phyloP scores from a whole-genome alignment of 2,329 filamentous ascomycete genomes.

The Ceratocystis colombiana region DNA sequence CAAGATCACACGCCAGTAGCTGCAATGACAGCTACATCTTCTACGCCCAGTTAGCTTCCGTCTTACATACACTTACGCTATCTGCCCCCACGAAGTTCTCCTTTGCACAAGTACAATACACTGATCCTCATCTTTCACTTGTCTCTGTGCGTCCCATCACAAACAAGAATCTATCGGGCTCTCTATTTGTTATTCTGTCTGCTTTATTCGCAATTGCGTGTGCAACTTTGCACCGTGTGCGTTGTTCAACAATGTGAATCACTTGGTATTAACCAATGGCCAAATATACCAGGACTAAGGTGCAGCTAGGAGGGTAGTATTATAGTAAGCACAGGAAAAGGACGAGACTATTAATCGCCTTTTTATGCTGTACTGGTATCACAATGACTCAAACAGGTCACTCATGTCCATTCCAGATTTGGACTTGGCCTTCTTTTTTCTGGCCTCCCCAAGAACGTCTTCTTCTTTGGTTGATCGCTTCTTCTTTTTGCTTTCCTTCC shows the following conservation, averaged over 20 bases:
- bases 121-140: background rate
- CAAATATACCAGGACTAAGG: background rate
- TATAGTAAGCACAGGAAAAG: background rate
- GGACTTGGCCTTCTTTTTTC: conserved; percentile 47
- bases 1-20: background rate
- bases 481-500: conserved; percentile 30
- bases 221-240: background rate
- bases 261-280: background rate
- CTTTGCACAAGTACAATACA: background rate
- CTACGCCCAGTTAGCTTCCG: background rate
- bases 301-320: background rate
- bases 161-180: background rate
- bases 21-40: background rate
- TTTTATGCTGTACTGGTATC: background rate
- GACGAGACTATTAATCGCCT: background rate
- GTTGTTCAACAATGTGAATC: background rate
- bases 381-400: conserved; percentile 51
- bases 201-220: background rate
- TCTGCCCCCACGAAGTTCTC: background rate
- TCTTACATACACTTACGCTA: background rate
- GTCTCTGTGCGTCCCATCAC: background rate
- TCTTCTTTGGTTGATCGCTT: conserved; percentile 28
- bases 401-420: conserved; percentile 35
- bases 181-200: background rate
- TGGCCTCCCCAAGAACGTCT: conserved; percentile 27